Evolutionary conservation across 2,329 filamentous ascomycete genomes (phyloP), one percentile per base, ranked within the genome.

Genomic region (Westerdykella ornata): DNA sequence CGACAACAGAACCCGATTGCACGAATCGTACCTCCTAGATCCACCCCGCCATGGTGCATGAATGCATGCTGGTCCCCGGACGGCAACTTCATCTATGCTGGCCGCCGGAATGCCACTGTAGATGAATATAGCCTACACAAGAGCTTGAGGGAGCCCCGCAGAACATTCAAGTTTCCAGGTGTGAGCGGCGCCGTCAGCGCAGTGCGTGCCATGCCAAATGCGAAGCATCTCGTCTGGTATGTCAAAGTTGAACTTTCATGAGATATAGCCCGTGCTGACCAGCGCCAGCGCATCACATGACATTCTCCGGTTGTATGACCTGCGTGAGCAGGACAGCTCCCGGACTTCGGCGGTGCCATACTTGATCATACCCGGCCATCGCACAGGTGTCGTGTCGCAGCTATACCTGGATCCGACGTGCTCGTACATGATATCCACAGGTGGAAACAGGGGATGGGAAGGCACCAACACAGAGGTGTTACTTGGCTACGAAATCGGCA

Each of bases 31-130:
- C 86, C 85, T 14, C 74, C 81, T 9, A 78, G 80, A 9, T 81
- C 81, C 14, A 85, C 88, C 1, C 90, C 92, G 1, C 92, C 90
- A 0, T 98, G 90, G 90, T 97, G 90, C 66, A 96, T 95, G 81
- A 89, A 87, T 51, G 88, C 88, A 1, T 95, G 88, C 69, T 98
- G 92, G 92, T 90, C 85, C 41, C 88, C 88, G 0, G 86, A 96
- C 62, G 92, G 92, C 12, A 97, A 97, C 67, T 88, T 80, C 66
- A 89, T 98, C 55, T 98, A 95, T 67, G 89, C 85, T 0, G 92
- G 92, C 0, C 76, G 92, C 19, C 77, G 92, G 43, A 97, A 97
- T 65, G 79, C 88, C 38, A 94, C 88, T 0, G 92, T 98, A 0
- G 92, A 98, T 53, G 92, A 98, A 66, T 98, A 85, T 67, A 88